phyloP scores from a whole-genome alignment of 345 rosid species.

The Citrus medica region DNA sequence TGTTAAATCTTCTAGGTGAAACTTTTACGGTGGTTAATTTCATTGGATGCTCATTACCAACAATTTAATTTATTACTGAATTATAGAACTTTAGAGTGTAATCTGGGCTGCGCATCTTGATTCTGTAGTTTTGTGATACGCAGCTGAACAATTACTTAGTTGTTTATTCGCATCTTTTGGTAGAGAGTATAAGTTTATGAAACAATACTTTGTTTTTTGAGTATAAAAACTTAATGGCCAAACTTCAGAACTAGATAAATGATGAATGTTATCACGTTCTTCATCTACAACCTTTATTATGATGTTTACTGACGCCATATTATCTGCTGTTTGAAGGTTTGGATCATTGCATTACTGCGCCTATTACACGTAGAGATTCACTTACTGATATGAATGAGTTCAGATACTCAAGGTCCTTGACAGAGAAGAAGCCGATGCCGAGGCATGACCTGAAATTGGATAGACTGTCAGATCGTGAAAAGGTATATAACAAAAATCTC shows the following conservation, averaged over 20 bases:
- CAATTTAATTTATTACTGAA: neutral
- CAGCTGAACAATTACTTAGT: neutral
- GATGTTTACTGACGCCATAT: constrained; percentile 20
- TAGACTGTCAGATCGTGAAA: constrained; percentile 74
- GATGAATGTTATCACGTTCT: neutral
- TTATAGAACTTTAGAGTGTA: neutral
- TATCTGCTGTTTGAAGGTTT: constrained; percentile 52
- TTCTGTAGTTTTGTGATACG: neutral
- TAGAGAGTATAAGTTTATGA: neutral
- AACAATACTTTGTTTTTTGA: neutral
- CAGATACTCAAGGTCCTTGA: constrained; percentile 59
- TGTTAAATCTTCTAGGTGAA: neutral
- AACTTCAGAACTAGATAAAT: neutral
- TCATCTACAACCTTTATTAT: constrained; percentile 1
- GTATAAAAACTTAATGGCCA: neutral
- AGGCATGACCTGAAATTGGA: constrained; percentile 62
- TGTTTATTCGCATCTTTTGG: neutral
- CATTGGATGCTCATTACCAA: neutral
- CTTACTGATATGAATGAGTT: constrained; percentile 45
- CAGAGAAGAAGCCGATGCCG: constrained; percentile 46
- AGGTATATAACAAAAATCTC: constrained; percentile 43
- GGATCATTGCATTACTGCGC: constrained; percentile 60
- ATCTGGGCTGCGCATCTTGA: neutral
- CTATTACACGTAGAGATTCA: constrained; percentile 30
- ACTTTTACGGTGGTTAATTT: neutral